Evolutionary conservation across 768 basidiomycete genomes (phyloP), one percentile per base, ranked within the genome.

Genomic region (Serendipita sp.): DNA sequence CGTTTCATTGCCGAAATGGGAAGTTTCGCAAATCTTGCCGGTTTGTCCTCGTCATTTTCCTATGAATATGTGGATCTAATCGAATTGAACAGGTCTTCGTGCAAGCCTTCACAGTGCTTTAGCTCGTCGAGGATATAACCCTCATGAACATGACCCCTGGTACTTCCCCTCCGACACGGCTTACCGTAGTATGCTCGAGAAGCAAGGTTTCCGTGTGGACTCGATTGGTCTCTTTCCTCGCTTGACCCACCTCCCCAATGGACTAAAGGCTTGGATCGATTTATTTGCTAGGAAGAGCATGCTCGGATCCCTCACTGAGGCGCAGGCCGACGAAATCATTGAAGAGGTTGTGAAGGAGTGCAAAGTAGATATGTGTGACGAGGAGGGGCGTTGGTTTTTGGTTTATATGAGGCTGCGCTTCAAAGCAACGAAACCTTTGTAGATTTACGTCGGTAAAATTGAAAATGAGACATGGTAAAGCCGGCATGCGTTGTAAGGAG

Each of bases 1-100:
- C 76, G 85, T 23, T 81, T 91, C 52, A 83, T 84, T 0, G 83
- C 79, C 28, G 91, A 92, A 72, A 84, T 90, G 80, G 86, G 89
- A 13, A 87, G 86, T 0, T 85, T 83, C 68, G 80, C 83, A 48
- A 85, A 89, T 86, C 68, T 64, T 73, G 41, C 28, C 34, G 13
- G 32, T 11, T 46, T 23, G 23, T 2, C 35, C 45, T 45, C 13
- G 5, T 7, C 41, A 23, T 1, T 23, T 23, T 23, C 23, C 23
- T 23, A 23, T 23, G 1, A 1, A 23, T 23, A 23, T 23, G 1
- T 23, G 23, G 1, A 23, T 23, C 23, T 23, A 1, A 23, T 23
- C 1, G 1, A 23, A 23, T 23, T 23, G 23, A 1, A 1, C 23
- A 23, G 23, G 23, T 1, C 72, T 90, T 32, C 76, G 88, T 64